Percentiles rank a stretch among this genome's conserved stretches.
These are phyloP conservation scores for Castanea sativa DNA, from an alignment of 306 rosid species.

Conservation along the genomic window DNA sequence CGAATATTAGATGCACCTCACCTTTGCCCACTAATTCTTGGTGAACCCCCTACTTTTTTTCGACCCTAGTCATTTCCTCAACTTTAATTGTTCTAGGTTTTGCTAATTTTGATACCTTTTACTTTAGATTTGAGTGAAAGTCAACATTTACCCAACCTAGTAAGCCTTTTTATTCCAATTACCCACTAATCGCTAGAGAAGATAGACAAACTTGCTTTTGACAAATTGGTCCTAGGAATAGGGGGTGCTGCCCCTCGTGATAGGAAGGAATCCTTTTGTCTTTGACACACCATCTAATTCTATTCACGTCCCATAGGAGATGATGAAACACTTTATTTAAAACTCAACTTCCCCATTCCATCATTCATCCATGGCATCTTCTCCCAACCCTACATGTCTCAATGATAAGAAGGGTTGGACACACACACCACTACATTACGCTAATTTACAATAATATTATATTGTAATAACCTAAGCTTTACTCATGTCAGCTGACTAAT, in stretches of 20 bases:
- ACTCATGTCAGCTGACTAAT: neutral
- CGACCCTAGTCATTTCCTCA: neutral
- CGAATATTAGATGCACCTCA: too few species aligned
- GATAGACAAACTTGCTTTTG: neutral
- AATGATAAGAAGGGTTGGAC: neutral
- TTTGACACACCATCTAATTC: conserved; percentile 2
- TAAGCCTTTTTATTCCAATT: neutral
- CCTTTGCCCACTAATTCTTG: too few species aligned
- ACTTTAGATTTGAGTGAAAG: neutral
- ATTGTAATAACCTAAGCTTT: conserved; percentile 1
- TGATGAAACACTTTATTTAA: neutral
- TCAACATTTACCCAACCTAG: too few species aligned
- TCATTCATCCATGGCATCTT: neutral
- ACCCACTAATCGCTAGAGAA: neutral
- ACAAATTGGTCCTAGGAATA: conserved; percentile 1
- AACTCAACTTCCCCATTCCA: conserved; percentile 2
- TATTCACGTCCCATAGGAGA: too few species aligned
- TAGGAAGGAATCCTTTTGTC: conserved; percentile 1
- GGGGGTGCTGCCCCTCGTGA: neutral
- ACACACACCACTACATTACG: neutral
- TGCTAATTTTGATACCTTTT: too few species aligned
- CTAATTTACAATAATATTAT: neutral
- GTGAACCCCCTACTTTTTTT: too few species aligned
- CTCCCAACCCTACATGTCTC: conserved; percentile 21
- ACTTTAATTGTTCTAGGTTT: too few species aligned